These are phyloP conservation scores for Bruguiera gymnorhiza DNA, from an alignment of 345 rosid genomes.

Conservation along the genomic window DNA sequence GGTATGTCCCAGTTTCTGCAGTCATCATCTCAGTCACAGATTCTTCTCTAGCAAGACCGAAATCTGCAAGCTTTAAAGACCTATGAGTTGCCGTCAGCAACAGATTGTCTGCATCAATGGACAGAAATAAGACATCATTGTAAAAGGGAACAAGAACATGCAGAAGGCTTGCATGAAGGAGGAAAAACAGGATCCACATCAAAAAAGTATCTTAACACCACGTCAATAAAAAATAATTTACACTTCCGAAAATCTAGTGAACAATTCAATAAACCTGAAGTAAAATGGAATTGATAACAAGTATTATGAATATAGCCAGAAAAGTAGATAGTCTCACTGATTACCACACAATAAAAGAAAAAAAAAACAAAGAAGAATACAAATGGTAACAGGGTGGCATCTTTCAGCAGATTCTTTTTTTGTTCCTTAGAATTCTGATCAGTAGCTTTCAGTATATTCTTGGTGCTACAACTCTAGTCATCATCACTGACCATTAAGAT, in stretches of 20 bases:
- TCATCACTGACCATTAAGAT: not conserved
- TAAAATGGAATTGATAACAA: too few species aligned
- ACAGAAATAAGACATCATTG: slow-evolving; percentile 2
- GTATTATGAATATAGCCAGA: too few species aligned
- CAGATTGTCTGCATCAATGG: slow-evolving; percentile 65
- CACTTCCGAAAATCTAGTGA: too few species aligned
- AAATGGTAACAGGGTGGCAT: not conserved
- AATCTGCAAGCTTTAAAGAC: slow-evolving; percentile 92
- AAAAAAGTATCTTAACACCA: too few species aligned
- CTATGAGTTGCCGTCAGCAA: slow-evolving; percentile 77
- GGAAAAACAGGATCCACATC: not conserved
- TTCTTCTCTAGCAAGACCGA: slow-evolving; percentile 99
- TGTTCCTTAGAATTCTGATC: too few species aligned
- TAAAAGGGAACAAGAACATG: slow-evolving; percentile 3
- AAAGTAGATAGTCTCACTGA: too few species aligned
- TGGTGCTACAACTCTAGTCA: too few species aligned
- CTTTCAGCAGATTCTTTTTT: too few species aligned
- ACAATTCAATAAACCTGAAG: too few species aligned
- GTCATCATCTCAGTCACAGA: slow-evolving; percentile 98
- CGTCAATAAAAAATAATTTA: too few species aligned
- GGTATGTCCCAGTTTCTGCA: slow-evolving; percentile 97
- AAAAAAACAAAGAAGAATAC: not conserved
- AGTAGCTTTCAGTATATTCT: too few species aligned
- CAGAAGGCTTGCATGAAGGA: not conserved
- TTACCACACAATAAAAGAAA: too few species aligned